Evolutionary conservation across 805 yeast species (phyloP).

Genomic region (Saturnispora bothae): DNA sequence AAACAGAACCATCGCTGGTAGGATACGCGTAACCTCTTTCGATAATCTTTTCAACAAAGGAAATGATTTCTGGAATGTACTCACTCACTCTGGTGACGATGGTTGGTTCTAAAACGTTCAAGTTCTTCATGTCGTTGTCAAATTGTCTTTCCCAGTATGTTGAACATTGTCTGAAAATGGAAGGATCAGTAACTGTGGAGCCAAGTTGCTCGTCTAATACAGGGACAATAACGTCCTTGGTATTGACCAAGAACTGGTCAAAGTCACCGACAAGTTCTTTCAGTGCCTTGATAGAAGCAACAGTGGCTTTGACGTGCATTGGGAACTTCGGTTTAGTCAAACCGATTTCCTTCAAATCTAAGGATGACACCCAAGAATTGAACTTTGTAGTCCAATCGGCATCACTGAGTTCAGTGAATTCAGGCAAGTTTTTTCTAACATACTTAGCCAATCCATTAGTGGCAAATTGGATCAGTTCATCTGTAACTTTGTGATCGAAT

Average conservation of each 20-base stretch:
- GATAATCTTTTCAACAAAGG: slow-evolving; percentile 65
- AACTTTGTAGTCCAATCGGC: slow-evolving; percentile 28
- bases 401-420: slow-evolving; percentile 19
- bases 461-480: slow-evolving; percentile 30
- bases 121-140: slow-evolving; percentile 72
- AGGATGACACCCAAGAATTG: slow-evolving; percentile 37
- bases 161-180: slow-evolving; percentile 70
- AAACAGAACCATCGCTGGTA: slow-evolving; percentile 86
- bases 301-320: slow-evolving; percentile 66
- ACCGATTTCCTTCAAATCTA: slow-evolving; percentile 43
- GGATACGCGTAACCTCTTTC: slow-evolving; percentile 75
- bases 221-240: slow-evolving; percentile 73
- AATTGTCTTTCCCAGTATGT: slow-evolving; percentile 82
- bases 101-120: slow-evolving; percentile 78
- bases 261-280: slow-evolving; percentile 17
- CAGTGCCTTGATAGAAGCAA: slow-evolving; percentile 30
- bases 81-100: slow-evolving; percentile 92
- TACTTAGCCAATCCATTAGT: slow-evolving; percentile 38
- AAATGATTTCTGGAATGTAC: slow-evolving; percentile 85
- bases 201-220: slow-evolving; percentile 65
- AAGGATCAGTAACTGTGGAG: slow-evolving; percentile 70
- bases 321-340: slow-evolving; percentile 69
- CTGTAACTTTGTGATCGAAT: slow-evolving; percentile 23
- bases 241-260: slow-evolving; percentile 33
- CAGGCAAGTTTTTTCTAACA: slow-evolving; percentile 45